A percentile compares a stretch with the other conserved stretches of the same genome.
Conservation (phyloP, 169 alveolate genomes). For the Babesia bigemina region DNA sequence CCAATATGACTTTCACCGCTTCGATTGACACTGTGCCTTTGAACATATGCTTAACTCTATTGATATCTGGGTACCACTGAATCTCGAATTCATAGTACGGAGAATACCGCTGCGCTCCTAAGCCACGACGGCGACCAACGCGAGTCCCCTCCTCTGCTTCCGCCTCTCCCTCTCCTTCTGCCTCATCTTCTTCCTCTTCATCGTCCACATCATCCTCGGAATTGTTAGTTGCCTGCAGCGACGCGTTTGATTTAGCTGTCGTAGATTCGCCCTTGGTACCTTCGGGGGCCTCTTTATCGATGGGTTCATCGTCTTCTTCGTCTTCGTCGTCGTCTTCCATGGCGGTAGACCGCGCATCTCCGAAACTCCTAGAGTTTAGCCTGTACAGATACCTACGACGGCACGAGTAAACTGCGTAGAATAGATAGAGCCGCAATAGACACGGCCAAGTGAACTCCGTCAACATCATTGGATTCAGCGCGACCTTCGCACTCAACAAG, state of each 20-base stretch:
- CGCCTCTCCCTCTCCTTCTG: conserved; percentile 1
- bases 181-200: conserved; percentile 19
- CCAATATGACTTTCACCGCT: conserved; percentile 27
- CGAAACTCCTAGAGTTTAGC: conserved; percentile 43
- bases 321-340: conserved; percentile 24
- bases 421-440: conserved; percentile 30
- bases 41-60: conserved; percentile 17
- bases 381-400: conserved; percentile 24
- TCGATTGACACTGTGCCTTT: conserved; percentile 28
- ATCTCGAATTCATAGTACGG: conserved; percentile 55
- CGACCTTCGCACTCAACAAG: conserved; percentile 11
- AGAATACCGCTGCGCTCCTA: conserved; percentile 49
- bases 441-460: conserved; percentile 50
- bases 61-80: conserved; percentile 58
- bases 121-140: conserved; percentile 32
- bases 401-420: conserved; percentile 49
- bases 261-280: not conserved
- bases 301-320: conserved; percentile 10
- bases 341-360: conserved; percentile 23
- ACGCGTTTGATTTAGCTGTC: not conserved
- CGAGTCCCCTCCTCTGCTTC: conserved; percentile 31
- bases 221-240: not conserved
- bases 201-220: conserved; percentile 31
- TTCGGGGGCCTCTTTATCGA: not conserved
- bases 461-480: conserved; percentile 32